Evolutionary conservation across 139 green algal genomes (phyloP), one percentile per base, ranked within the genome.

Genomic region (Chlorella sp.): DNA sequence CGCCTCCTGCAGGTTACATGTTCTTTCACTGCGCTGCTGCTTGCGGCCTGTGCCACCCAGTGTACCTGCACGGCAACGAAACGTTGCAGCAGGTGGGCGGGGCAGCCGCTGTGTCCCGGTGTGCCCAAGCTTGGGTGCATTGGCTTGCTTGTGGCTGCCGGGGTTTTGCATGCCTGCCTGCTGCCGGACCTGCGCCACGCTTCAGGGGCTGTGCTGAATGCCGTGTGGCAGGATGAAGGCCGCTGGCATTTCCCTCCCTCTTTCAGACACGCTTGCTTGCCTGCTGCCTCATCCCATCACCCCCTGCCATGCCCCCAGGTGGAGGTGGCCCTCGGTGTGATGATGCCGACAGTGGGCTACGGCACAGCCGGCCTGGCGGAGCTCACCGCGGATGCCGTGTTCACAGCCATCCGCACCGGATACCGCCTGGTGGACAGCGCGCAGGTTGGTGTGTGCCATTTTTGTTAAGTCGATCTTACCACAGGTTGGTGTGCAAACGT

Each of bases 331-430:
- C 90, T 87, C 13, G 91, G 88, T 24, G 74, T 93, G 43, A 51
- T 83, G 40, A 94, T 96, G 92, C 94, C 93, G 8, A 84, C 77
- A 3, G 81, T 97, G 4, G 95, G 95, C 1, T 98, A 96, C 85
- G 95, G 95, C 67, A 97, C 94, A 17, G 95, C 95, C 0, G 95
- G 92, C 0, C 87, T 98, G 65, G 90, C 88, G 0, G 80, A 83
- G 30, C n/a, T 62, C 26, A 95, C 95, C 3, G 38, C 51, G 11
- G 34, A 88, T 20, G 93, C 93, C 0, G 93, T 95, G 65, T 34
- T 84, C 2, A 68, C 73, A 43, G 95, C 95, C 24, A 82, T 96
- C 38, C 24, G 81, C 4, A 84, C 72, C 0, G 95, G 95, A 5
- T 97, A 94, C 85, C 86, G 92, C 17, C 82, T 92, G 76, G 67